Base-by-base conservation (phyloP, 2,329 filamentous ascomycete species). In the Fusarium fracticaudum region DNA sequence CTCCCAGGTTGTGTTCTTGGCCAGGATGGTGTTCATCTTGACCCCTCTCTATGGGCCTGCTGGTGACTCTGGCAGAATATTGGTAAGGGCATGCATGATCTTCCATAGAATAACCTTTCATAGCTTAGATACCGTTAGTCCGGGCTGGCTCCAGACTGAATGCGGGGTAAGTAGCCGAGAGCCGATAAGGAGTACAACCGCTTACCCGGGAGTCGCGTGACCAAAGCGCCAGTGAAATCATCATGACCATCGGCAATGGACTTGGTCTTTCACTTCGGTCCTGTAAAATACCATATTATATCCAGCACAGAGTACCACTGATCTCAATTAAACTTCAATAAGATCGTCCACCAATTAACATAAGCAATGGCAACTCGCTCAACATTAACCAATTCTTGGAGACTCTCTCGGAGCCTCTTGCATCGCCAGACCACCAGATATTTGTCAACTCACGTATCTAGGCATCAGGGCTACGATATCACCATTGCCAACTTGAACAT, bases 151-250 rank as follows among this genome's bases (percentile, higher is more conserved):
- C 24, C 6, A 29, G 51, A 8, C 15, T 29, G 51, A 15, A 8
- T 54, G 35, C 51, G 51, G 51, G 51, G 51, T 54, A 54, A 54
- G 24, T 13, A 54, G 51, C 51, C 51, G 50, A 53, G 50, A 53
- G 50, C 50, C 50, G n/a, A 11, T 26, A 15, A 14, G 17, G 18
- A 17, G 18, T 31, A 57, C 22, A 40, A 43, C n/a, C 38, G 29
- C 41, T 47, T 38, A 60, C n/a, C 57, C 57, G 57, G 24, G 31
- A 24, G 14, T 60, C 44, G 22, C 58, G 51, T 60, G 44, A 60
- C 58, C 22, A 7, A 24, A 14, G 12, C 35, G 8, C 17, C 12
- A 20, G 37, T 60, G 40, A 31, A 51, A 26, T 51, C 58, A 38
- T 60, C 2, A 17, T 60, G 5, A 51, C 44, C 20, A 33, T 50